Conservation (phyloP, 2,329 filamentous ascomycete species). For the Nigrospora sphaerica region DNA sequence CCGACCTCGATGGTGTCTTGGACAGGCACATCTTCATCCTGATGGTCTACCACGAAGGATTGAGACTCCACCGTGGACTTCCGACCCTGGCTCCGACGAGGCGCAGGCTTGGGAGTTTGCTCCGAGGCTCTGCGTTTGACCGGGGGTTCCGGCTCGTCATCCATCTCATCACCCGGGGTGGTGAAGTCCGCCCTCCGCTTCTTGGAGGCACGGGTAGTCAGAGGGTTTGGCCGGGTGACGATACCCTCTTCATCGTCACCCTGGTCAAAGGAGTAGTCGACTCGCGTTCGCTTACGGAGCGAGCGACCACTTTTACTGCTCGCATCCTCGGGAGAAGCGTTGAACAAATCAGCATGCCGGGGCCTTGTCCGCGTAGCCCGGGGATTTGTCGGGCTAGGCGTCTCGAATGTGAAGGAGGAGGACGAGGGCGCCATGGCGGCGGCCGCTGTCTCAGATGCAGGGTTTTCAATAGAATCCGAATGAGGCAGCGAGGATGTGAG, state of each 20-base stretch:
- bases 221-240: slow-evolving; percentile 14
- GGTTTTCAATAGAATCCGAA: slow-evolving; percentile 10
- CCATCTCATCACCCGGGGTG: slow-evolving; percentile 14
- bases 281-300: slow-evolving; percentile 46
- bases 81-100: slow-evolving; percentile 13
- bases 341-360: slow-evolving; percentile 29
- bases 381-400: slow-evolving; percentile 20
- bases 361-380: slow-evolving; percentile 36
- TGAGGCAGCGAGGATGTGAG: slow-evolving; percentile 12
- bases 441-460: slow-evolving; percentile 10
- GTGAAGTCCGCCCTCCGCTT: slow-evolving; percentile 19
- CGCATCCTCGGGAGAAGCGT: slow-evolving; percentile 35
- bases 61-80: slow-evolving; percentile 23
- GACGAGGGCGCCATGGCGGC: slow-evolving; percentile 10
- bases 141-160: slow-evolving; percentile 14
- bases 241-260: slow-evolving; percentile 35
- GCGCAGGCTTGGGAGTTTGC: slow-evolving; percentile 16
- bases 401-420: slow-evolving; percentile 17
- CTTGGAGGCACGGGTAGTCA: slow-evolving; percentile 17
- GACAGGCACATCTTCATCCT: slow-evolving; percentile 38
- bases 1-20: slow-evolving; percentile 53
- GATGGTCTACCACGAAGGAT: slow-evolving; percentile 13
- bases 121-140: slow-evolving; percentile 23
- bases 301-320: slow-evolving; percentile 51
- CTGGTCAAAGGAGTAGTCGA: slow-evolving; percentile 51